Evolutionary conservation across 2,329 filamentous ascomycete genomes (phyloP).

Genomic region (Coniochaeta ligniaria): DNA sequence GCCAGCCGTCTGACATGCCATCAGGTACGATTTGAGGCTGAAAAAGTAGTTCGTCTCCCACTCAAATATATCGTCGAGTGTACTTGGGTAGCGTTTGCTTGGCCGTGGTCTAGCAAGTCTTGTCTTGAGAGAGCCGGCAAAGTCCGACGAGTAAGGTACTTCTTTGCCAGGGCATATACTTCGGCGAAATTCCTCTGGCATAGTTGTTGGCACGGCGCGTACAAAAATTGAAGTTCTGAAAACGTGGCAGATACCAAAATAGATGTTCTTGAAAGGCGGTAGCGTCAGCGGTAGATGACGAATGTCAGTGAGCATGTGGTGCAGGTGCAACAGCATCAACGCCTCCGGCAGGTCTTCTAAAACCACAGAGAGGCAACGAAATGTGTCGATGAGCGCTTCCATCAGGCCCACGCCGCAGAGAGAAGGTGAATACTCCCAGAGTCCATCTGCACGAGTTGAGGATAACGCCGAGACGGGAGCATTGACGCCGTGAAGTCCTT

Average conservation of each 20-base stretch:
- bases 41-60: constrained; percentile 20
- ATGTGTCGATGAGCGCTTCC: constrained; percentile 34
- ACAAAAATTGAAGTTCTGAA: constrained; percentile 20
- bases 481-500: constrained; percentile 25
- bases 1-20: constrained; percentile 19
- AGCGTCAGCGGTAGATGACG: constrained; percentile 27
- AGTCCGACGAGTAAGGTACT: no score
- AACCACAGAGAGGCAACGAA: constrained; percentile 22
- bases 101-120: neutral
- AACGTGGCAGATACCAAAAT: constrained; percentile 21
- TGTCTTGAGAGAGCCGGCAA: neutral
- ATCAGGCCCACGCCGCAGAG: constrained; percentile 37
- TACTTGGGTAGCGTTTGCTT: neutral
- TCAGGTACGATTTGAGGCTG: constrained; percentile 23
- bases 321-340: constrained; percentile 32
- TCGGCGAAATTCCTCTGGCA: no score
- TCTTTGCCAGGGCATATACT: no score
- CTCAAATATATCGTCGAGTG: constrained; percentile 12
- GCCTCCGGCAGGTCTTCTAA: constrained; percentile 33
- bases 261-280: constrained; percentile 14
- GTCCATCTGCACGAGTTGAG: constrained; percentile 31
- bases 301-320: constrained; percentile 38
- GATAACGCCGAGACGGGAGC: constrained; percentile 31
- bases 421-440: constrained; percentile 41
- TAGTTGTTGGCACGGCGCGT: constrained; percentile 9